Evolutionary conservation across 805 yeast genomes (phyloP).

Genomic region (Ogataea pilisensis): DNA sequence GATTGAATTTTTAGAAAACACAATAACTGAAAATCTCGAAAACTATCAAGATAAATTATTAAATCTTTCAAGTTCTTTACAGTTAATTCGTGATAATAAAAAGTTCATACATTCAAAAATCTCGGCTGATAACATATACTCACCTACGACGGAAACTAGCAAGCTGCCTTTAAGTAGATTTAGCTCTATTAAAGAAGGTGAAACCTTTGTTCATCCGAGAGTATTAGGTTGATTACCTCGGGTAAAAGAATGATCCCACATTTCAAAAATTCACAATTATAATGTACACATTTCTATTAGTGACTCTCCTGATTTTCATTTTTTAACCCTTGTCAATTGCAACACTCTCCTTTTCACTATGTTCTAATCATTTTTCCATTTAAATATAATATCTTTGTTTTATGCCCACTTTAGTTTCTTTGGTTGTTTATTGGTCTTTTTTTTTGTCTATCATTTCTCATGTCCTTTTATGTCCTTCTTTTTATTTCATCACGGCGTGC

Average conservation of each 20-base stretch:
- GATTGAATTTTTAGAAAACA: slow-evolving; percentile 15
- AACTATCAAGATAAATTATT: slow-evolving; percentile 16
- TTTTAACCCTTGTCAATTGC: neutral
- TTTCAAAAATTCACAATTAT: no score
- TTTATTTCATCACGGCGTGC: no score
- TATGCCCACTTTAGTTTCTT: no score
- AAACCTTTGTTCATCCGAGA: slow-evolving; percentile 16
- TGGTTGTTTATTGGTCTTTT: no score
- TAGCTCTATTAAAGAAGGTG: slow-evolving; percentile 9
- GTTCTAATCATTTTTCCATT: neutral
- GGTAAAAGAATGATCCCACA: neutral
- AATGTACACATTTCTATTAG: no score
- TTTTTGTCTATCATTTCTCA: no score
- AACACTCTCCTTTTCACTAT: neutral
- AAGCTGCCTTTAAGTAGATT: slow-evolving; percentile 7
- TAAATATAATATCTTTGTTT: no score
- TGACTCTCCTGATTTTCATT: neutral
- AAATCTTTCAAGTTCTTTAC: slow-evolving; percentile 18
- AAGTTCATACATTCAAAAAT: slow-evolving; percentile 9
- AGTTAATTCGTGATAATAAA: slow-evolving; percentile 17
- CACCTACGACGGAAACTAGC: no score
- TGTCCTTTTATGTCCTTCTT: no score
- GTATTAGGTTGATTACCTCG: neutral
- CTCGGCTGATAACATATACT: no score
- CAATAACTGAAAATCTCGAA: slow-evolving; percentile 9